phyloP scores from a whole-genome alignment of 495 filamentous ascomycete species.

The Penicillium flavigenum region DNA sequence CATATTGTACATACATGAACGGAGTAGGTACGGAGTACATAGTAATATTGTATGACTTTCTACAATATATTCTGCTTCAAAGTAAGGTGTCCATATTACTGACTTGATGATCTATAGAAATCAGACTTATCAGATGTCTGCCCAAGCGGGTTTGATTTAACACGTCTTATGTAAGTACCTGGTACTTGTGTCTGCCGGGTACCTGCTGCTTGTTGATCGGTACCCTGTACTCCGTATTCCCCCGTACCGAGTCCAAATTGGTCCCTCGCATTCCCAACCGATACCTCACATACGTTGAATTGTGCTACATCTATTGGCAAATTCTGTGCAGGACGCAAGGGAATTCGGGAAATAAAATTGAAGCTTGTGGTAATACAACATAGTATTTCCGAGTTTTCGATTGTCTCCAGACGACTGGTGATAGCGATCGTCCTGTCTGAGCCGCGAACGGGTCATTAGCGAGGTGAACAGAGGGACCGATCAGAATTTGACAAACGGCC shows the following conservation, averaged over 20 bases:
- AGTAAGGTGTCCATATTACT: background rate
- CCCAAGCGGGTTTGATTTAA: background rate
- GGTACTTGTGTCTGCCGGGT: background rate
- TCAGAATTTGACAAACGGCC: background rate
- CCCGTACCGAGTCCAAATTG: background rate
- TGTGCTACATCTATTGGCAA: background rate
- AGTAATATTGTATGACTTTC: background rate
- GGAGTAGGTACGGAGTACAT: no score
- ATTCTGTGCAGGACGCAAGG: conserved; percentile 6
- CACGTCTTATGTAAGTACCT: background rate
- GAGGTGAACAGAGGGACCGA: conserved; percentile 4
- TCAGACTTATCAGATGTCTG: background rate
- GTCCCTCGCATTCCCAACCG: conserved; percentile 3
- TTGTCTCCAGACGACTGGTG: conserved; percentile 15
- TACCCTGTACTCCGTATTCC: background rate
- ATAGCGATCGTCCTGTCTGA: conserved; percentile 28
- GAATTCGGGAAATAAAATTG: conserved; percentile 1
- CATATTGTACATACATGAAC: no score
- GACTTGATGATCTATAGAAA: background rate
- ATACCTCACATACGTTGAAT: conserved; percentile 6
- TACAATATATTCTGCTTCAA: background rate
- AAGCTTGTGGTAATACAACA: background rate
- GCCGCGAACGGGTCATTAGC: conserved; percentile 15
- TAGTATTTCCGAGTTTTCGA: background rate
- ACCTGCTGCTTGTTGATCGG: background rate